A percentile compares a stretch with the other conserved stretches of the same genome.
These are phyloP conservation scores for Caryopteris hybrid DNA, from an alignment of 305 asterid species.

Conservation along the genomic window DNA sequence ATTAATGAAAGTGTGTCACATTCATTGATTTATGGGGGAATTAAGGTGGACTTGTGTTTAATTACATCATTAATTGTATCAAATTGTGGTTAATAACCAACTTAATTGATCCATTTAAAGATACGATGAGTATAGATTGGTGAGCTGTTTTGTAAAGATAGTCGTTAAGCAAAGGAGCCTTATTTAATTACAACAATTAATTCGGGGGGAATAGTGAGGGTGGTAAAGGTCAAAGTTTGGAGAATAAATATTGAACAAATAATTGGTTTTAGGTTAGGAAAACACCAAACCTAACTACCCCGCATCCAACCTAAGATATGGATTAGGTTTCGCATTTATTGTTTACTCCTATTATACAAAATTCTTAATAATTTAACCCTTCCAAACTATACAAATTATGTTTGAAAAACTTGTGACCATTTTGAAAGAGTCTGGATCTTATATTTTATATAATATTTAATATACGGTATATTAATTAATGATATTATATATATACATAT, in stretches of 20 bases:
- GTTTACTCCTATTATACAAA: too few species aligned
- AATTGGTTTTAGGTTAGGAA: slow-evolving; percentile 25
- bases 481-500: too few species aligned
- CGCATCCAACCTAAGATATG: slow-evolving; percentile 13
- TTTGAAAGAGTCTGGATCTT: too few species aligned
- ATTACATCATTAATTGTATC: too few species aligned
- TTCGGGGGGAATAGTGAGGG: slow-evolving; percentile 1
- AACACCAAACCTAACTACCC: slow-evolving; percentile 39
- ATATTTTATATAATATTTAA: too few species aligned
- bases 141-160: slow-evolving; percentile 24
- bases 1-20: too few species aligned
- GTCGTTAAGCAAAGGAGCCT: slow-evolving; percentile 23
- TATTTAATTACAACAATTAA: background rate
- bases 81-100: background rate
- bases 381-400: too few species aligned
- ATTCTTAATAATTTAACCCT: too few species aligned
- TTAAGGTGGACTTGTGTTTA: background rate
- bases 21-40: background rate
- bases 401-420: too few species aligned
- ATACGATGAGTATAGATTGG: slow-evolving; percentile 10
- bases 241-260: background rate
- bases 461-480: too few species aligned
- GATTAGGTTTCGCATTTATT: background rate
- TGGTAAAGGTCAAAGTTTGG: slow-evolving; percentile 21
- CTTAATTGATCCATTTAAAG: background rate